Evolutionary conservation across 164 flowering plant species (phyloP).

Genomic region (Aristolochia californica): DNA sequence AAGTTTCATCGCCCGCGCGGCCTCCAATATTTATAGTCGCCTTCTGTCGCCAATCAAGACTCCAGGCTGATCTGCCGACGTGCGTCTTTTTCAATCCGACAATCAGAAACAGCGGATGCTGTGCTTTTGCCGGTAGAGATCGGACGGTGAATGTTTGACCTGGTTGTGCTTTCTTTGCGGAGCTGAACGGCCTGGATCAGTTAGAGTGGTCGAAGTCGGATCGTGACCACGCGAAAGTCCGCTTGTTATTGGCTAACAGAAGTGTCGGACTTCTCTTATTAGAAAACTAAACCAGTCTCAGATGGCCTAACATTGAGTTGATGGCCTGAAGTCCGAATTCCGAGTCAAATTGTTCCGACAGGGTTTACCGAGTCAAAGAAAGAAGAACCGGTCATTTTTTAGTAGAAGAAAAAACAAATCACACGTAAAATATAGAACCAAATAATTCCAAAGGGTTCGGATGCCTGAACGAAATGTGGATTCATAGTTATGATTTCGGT

Average conservation of each 20-base stretch:
- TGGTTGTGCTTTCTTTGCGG: not conserved
- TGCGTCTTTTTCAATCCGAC: not conserved
- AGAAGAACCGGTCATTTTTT: too few relatives aligned
- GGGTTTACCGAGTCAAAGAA: constrained; percentile 16
- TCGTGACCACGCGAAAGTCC: not conserved
- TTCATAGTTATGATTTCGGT: constrained; percentile 17
- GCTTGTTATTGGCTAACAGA: not conserved
- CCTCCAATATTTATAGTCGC: not conserved
- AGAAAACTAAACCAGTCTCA: constrained; percentile 10
- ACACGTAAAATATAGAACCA: too few relatives aligned
- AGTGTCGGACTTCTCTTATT: not conserved
- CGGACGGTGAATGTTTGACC: not conserved
- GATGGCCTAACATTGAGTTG: constrained; percentile 22
- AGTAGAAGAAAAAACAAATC: too few relatives aligned
- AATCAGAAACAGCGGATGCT: not conserved
- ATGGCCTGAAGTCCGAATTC: constrained; percentile 20
- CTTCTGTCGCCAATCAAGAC: not conserved
- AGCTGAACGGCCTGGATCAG: not conserved
- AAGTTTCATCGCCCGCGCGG: not conserved
- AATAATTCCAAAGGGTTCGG: too few relatives aligned
- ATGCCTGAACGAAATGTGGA: constrained; percentile 38
- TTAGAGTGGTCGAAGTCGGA: not conserved
- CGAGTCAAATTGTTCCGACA: too few relatives aligned
- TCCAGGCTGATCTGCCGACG: not conserved
- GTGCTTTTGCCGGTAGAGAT: not conserved